Percentiles rank a stretch among this genome's conserved stretches.
phyloP scores from a whole-genome alignment of 164 flowering plant species.

The Umbilicus rupestris region DNA sequence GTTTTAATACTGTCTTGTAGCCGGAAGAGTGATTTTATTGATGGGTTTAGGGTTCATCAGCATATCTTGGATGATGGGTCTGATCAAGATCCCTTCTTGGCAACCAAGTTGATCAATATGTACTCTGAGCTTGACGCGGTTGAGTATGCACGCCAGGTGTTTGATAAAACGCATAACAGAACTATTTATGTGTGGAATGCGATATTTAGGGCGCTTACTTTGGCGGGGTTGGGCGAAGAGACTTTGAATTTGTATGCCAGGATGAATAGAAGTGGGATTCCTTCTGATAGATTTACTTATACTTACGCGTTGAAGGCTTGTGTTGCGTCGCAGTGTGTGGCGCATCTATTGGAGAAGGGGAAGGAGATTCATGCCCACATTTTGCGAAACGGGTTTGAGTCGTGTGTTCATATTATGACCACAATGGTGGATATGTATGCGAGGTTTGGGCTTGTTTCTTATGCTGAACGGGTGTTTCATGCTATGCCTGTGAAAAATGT shows the following conservation, averaged over 20 bases:
- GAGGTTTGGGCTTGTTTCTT: slow-evolving; percentile 41
- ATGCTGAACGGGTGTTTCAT: slow-evolving; percentile 51
- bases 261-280: slow-evolving; percentile 41
- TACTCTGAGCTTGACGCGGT: slow-evolving; percentile 42
- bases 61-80: slow-evolving; percentile 46
- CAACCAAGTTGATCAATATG: slow-evolving; percentile 71
- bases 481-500: slow-evolving; percentile 56
- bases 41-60: slow-evolving; percentile 44
- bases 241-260: slow-evolving; percentile 33
- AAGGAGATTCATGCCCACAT: slow-evolving; percentile 71
- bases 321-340: slow-evolving; percentile 30
- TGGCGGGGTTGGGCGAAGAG: slow-evolving; percentile 54
- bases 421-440: slow-evolving; percentile 84
- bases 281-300: slow-evolving; percentile 72
- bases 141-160: slow-evolving; percentile 60
- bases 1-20: slow-evolving; percentile 52
- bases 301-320: slow-evolving; percentile 78
- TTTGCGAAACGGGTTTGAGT: slow-evolving; percentile 53
- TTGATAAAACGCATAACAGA: slow-evolving; percentile 42
- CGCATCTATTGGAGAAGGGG: slow-evolving; percentile 28
- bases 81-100: slow-evolving; percentile 69
- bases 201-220: slow-evolving; percentile 53
- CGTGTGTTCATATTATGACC: slow-evolving; percentile 52
- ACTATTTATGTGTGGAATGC: slow-evolving; percentile 78
- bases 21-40: slow-evolving; percentile 27